phyloP scores from a whole-genome alignment of 1,284 basidiomycete species.

The Marasmius fiardii region DNA sequence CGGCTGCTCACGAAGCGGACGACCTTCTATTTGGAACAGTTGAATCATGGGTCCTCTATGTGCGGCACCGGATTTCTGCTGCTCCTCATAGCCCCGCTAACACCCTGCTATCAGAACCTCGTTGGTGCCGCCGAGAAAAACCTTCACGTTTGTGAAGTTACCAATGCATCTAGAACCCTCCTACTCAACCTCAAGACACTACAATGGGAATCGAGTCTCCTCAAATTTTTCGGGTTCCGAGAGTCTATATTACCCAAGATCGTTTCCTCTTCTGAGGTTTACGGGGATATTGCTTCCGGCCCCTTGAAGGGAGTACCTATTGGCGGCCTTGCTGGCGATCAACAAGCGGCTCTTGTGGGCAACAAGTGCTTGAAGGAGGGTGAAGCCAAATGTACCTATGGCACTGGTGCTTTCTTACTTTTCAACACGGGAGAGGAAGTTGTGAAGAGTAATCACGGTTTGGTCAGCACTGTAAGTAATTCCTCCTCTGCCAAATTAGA shows the following conservation, averaged over 20 bases:
- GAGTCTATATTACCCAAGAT: constrained; percentile 81
- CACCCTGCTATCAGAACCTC: constrained; percentile 58
- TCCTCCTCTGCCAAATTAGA: neutral
- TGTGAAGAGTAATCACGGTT: constrained; percentile 81
- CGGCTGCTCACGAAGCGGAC: constrained; percentile 78
- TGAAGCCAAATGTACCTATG: constrained; percentile 94
- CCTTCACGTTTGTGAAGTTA: constrained; percentile 92
- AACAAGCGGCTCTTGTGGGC: constrained; percentile 94
- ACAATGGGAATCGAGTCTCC: constrained; percentile 79
- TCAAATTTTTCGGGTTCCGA: constrained; percentile 87
- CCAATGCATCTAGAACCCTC: constrained; percentile 95
- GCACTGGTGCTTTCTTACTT: constrained; percentile 93
- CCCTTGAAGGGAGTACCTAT: constrained; percentile 79
- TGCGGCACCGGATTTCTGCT: constrained; percentile 34
- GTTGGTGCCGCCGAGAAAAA: constrained; percentile 69
- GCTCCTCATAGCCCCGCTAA: constrained; percentile 7
- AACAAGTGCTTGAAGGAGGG: constrained; percentile 89
- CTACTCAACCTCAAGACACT: constrained; percentile 84
- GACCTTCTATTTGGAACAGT: constrained; percentile 92
- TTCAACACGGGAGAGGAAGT: constrained; percentile 92
- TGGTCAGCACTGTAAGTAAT: constrained; percentile 77
- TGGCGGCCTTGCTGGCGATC: constrained; percentile 92
- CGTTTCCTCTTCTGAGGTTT: constrained; percentile 90
- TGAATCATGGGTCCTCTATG: constrained; percentile 95
- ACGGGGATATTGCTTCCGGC: constrained; percentile 74